Percentiles rank a stretch among this genome's conserved stretches.
Evolutionary conservation across 2,329 filamentous ascomycete species (phyloP).

Genomic region (Monilinia aucupariae): DNA sequence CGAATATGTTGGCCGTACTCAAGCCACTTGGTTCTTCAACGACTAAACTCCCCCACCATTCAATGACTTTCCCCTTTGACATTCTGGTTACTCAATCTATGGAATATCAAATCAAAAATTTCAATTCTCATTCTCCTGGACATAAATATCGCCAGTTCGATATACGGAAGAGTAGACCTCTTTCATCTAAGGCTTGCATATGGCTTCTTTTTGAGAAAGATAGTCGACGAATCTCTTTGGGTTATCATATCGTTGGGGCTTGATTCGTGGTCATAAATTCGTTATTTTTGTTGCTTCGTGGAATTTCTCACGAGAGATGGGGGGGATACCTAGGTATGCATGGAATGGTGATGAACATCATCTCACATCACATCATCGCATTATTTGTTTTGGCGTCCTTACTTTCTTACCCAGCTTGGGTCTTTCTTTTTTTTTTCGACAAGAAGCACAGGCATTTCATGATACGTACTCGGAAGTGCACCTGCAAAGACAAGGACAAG

Average conservation of each 20-base stretch:
- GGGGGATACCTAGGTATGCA: not conserved
- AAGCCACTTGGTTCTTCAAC: constrained; percentile 45
- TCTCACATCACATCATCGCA: constrained; percentile 3
- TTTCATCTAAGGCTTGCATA: constrained; percentile 9
- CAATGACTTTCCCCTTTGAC: not conserved
- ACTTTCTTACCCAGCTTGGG: not conserved
- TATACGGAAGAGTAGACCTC: constrained; percentile 6
- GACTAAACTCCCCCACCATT: constrained; percentile 2
- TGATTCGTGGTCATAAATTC: not conserved
- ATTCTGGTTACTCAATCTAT: not conserved
- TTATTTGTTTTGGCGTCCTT: not conserved
- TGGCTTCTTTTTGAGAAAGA: constrained; percentile 13
- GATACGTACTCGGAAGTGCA: not conserved
- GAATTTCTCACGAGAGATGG: not conserved
- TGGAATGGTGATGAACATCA: not conserved
- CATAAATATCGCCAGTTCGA: constrained; percentile 4
- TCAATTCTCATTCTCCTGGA: constrained; percentile 11
- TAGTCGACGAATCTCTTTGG: constrained; percentile 9
- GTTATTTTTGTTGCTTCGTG: not conserved
- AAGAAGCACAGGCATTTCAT: constrained; percentile 1
- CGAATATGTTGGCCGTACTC: constrained; percentile 41
- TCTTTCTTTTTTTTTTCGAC: not conserved
- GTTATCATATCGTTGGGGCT: constrained; percentile 3
- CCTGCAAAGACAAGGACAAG: not conserved
- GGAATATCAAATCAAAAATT: constrained; percentile 7